Conservation (phyloP, 1,284 basidiomycete species). For the Golubevia pallescens region DNA sequence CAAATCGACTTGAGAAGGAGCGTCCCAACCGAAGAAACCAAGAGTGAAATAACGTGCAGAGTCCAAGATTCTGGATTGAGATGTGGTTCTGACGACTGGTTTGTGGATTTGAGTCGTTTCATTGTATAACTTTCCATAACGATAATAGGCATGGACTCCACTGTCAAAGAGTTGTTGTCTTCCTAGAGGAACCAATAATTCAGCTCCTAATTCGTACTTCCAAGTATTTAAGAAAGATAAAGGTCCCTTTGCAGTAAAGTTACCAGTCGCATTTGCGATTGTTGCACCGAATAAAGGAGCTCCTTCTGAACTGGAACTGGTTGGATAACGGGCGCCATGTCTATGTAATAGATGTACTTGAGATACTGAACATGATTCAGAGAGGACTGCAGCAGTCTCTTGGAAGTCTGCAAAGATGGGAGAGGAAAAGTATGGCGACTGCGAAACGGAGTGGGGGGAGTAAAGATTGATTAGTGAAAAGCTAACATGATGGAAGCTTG, state of each 20-base stretch:
- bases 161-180: constrained; percentile 65
- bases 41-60: constrained; percentile 75
- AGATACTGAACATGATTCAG: constrained; percentile 27
- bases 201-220: constrained; percentile 45
- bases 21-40: constrained; percentile 45
- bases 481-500: too few species aligned
- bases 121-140: constrained; percentile 36
- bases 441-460: not conserved
- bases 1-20: constrained; percentile 40
- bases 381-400: constrained; percentile 13
- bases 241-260: constrained; percentile 28
- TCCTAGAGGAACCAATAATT: constrained; percentile 41
- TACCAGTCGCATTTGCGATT: constrained; percentile 27
- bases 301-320: constrained; percentile 29
- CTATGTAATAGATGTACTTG: constrained; percentile 42
- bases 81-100: constrained; percentile 53
- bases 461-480: not conserved
- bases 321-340: constrained; percentile 33
- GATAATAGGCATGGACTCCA: constrained; percentile 40
- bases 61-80: constrained; percentile 78
- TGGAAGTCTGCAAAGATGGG: constrained; percentile 28
- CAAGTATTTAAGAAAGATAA: constrained; percentile 40
- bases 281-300: constrained; percentile 29
- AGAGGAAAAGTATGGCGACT: constrained; percentile 36
- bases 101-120: constrained; percentile 27